Evolutionary conservation across 768 basidiomycete species (phyloP).

Genomic region (Macrolepiota fuliginosa): DNA sequence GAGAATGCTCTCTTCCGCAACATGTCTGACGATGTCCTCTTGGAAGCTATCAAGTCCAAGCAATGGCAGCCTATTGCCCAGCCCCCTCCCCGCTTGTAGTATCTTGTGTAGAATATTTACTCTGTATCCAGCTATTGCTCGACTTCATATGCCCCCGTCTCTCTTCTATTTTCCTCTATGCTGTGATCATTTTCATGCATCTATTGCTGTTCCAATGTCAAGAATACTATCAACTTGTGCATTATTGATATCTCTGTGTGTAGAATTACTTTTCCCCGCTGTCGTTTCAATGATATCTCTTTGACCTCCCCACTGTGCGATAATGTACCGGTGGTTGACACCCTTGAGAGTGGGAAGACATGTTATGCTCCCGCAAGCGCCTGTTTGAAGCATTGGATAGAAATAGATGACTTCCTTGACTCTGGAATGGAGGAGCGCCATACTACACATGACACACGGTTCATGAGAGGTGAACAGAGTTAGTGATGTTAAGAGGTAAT

Average conservation of each 20-base stretch:
- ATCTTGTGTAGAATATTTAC: conserved; percentile 7
- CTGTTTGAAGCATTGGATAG: conserved; percentile 69
- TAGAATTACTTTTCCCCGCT: background rate
- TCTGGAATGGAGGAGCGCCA: conserved; percentile 95
- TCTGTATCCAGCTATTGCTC: background rate
- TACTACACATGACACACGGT: conserved; percentile 96
- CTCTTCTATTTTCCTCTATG: background rate
- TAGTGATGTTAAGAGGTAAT: conserved; percentile 85
- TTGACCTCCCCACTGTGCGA: conserved; percentile 57
- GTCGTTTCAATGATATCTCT: background rate
- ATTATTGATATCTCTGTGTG: conserved; percentile 4
- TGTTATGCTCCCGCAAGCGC: conserved; percentile 79
- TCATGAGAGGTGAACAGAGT: conserved; percentile 92
- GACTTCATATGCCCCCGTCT: background rate
- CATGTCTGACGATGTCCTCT: conserved; percentile 43
- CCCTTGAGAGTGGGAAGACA: conserved; percentile 81
- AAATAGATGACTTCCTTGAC: conserved; percentile 84
- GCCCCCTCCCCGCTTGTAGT: conserved; percentile 30
- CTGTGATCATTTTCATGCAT: conserved; percentile 29
- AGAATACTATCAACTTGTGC: conserved; percentile 18
- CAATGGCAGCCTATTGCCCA: conserved; percentile 50
- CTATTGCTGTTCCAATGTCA: conserved; percentile 30
- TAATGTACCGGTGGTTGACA: conserved; percentile 85
- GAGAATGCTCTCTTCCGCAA: conserved; percentile 44
- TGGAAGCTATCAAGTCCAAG: conserved; percentile 49